Conservation (phyloP, 208 protist species). For the Spironucleus salmonicida region DNA sequence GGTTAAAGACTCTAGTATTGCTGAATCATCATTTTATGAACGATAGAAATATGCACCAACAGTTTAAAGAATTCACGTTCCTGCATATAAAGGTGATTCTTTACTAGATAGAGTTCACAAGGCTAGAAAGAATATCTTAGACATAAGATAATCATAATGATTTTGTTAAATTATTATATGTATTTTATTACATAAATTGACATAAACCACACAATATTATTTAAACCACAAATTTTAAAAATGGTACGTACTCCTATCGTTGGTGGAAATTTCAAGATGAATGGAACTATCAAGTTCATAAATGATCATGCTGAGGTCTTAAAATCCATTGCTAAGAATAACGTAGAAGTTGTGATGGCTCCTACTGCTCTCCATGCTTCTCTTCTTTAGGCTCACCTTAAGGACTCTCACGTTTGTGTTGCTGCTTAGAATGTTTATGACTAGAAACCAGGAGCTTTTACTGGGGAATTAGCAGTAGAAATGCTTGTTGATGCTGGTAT, state of each 20-base stretch:
- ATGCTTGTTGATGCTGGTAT: constrained; percentile 75
- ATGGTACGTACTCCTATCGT: constrained; percentile 38
- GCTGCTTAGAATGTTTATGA: constrained; percentile 33
- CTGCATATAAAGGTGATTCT: too few species aligned
- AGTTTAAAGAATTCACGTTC: too few species aligned
- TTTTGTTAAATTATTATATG: too few species aligned
- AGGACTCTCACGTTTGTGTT: not conserved
- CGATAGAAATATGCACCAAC: too few species aligned
- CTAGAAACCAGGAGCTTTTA: constrained; percentile 32
- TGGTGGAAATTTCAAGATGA: constrained; percentile 47
- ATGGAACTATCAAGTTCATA: constrained; percentile 32
- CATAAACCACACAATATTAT: too few species aligned
- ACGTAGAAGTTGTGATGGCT: constrained; percentile 37
- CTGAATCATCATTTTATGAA: too few species aligned
- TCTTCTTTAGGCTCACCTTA: not conserved
- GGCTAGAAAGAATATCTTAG: too few species aligned
- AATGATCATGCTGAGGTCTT: constrained; percentile 12
- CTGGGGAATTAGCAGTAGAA: constrained; percentile 42
- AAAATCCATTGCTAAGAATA: not conserved
- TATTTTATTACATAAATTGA: too few species aligned
- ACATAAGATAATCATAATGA: too few species aligned
- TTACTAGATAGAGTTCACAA: too few species aligned
- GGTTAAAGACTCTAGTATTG: too few species aligned
- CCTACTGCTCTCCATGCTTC: constrained; percentile 31
- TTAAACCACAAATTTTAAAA: too few species aligned